phyloP scores from a whole-genome alignment of 1,139 yeast species.

The Candida sojae region DNA sequence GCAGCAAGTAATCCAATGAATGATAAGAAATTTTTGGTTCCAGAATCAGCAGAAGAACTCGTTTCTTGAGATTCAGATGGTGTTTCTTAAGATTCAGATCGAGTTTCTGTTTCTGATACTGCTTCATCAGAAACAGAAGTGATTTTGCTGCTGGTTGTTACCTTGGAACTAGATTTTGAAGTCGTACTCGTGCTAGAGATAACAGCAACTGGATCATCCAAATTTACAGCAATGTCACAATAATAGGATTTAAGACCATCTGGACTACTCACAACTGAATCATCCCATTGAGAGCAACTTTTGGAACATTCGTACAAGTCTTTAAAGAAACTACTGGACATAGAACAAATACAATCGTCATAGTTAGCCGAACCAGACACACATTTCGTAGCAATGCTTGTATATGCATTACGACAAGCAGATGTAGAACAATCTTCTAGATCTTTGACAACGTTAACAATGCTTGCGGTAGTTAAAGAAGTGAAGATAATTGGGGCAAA shows the following conservation, averaged over 20 bases:
- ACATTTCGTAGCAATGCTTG: no score
- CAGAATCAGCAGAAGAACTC: background rate
- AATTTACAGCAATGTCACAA: background rate
- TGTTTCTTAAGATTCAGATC: background rate
- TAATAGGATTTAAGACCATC: background rate
- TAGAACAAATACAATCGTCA: background rate
- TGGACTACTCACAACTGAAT: background rate
- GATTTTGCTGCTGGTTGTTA: background rate
- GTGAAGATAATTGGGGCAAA: background rate
- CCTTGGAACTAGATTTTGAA: background rate
- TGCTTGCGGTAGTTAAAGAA: background rate
- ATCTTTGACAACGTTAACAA: background rate
- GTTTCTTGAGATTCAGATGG: background rate
- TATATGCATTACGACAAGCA: background rate
- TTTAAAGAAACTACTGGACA: background rate
- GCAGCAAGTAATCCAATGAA: constrained; percentile 1
- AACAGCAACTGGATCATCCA: background rate
- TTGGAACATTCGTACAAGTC: background rate
- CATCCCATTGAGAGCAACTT: background rate
- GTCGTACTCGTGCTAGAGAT: no score
- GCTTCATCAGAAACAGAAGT: background rate
- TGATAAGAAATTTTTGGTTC: background rate
- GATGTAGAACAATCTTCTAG: background rate
- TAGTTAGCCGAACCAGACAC: background rate
- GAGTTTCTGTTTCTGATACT: no score